Conservation (phyloP, 2,329 filamentous ascomycete species). For the Colletotrichum sp. region DNA sequence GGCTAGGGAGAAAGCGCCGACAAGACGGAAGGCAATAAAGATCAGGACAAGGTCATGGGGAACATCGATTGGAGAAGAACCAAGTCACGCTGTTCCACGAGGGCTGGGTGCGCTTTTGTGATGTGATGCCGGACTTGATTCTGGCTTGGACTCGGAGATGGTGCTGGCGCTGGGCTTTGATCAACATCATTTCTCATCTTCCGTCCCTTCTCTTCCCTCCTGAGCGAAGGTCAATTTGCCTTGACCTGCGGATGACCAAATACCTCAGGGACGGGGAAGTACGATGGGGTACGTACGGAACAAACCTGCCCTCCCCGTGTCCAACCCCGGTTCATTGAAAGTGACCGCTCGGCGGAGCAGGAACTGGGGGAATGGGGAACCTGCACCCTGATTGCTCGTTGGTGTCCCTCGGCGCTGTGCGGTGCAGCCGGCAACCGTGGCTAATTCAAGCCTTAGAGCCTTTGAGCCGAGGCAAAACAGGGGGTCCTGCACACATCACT, state of each 20-base stretch:
- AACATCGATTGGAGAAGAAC: background rate
- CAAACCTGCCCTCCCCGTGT: background rate
- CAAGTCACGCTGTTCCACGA: background rate
- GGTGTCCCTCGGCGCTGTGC: background rate
- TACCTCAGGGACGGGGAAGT: background rate
- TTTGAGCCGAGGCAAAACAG: conserved; percentile 13
- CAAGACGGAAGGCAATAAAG: background rate
- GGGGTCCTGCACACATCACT: background rate
- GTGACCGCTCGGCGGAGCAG: background rate
- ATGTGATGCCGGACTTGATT: background rate
- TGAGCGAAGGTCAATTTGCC: background rate
- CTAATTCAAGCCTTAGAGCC: background rate
- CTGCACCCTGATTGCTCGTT: background rate
- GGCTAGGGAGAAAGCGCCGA: background rate
- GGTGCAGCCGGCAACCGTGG: background rate
- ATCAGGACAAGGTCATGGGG: background rate
- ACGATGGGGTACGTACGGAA: background rate
- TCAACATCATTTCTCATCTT: background rate
- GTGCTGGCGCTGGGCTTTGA: background rate
- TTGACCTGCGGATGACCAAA: background rate
- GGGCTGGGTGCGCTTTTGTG: background rate
- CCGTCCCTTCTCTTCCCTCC: background rate
- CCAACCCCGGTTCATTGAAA: background rate
- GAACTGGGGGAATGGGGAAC: background rate
- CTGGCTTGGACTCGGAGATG: background rate